Evolutionary conservation across 495 filamentous ascomycete species (phyloP).

Genomic region (Aspergillus ellipticus): DNA sequence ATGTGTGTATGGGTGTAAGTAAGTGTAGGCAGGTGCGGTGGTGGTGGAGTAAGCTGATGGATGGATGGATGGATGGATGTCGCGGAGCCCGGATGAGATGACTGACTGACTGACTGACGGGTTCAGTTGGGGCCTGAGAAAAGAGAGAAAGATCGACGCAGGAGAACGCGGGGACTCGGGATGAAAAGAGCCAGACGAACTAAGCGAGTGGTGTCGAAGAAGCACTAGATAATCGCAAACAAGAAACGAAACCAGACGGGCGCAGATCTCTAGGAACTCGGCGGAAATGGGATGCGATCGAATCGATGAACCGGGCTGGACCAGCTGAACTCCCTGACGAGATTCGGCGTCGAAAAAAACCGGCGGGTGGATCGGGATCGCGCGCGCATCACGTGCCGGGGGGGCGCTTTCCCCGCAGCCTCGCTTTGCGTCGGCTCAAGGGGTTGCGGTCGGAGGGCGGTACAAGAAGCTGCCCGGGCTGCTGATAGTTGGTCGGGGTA

Average conservation of each 20-base stretch:
- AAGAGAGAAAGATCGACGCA: no score
- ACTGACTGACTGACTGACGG: no score
- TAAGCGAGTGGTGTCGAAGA: neutral
- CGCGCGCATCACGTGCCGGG: constrained; percentile 25
- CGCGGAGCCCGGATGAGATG: no score
- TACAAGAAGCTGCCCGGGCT: constrained; percentile 9
- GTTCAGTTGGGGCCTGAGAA: no score
- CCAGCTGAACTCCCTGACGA: no score
- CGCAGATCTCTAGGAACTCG: constrained; percentile 1
- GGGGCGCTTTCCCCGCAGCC: constrained; percentile 41
- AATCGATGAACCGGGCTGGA: neutral
- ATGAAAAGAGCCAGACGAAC: neutral
- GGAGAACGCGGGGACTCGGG: no score
- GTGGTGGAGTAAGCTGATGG: neutral
- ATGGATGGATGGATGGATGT: neutral
- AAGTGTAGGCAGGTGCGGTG: neutral
- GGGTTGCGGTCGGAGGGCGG: constrained; percentile 3
- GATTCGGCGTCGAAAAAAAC: constrained; percentile 6
- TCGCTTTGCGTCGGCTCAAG: constrained; percentile 45
- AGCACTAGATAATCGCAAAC: no score
- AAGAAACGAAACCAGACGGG: constrained; percentile 8
- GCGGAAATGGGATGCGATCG: neutral
- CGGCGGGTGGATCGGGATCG: constrained; percentile 1
- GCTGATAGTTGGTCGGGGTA: no score
- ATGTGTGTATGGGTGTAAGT: neutral